These are phyloP conservation scores for Triticum aestivum DNA, from an alignment of 176 grass and related monocot species.

Conservation along the genomic window IWGSC_CS_RefSeq_v2.1 NC_057795.1:403804197-403804696, in stretches of 20 bases:
- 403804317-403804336: slow-evolving; percentile 85
- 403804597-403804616: background rate
- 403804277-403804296: slow-evolving; percentile 77
- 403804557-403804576: background rate
- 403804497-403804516: background rate
- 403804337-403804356: slow-evolving; percentile 99
- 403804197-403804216: slow-evolving; percentile 66
- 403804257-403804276: slow-evolving; percentile 61
- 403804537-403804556: background rate
- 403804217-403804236: slow-evolving; percentile 21
- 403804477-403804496: slow-evolving; percentile 14
- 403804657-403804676: background rate
- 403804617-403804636: background rate
- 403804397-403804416: background rate
- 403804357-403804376: slow-evolving; percentile 88
- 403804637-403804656: background rate
- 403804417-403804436: background rate
- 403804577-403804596: background rate
- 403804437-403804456: background rate
- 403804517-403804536: background rate
- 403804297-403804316: slow-evolving; percentile 95
- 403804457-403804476: slow-evolving; percentile 4
- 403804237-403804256: slow-evolving; percentile 34
- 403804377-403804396: slow-evolving; percentile 54
- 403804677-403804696: background rate